Percentiles rank a stretch among this genome's conserved stretches.
Conservation (phyloP, 352 stramenopile genomes). For the Phytophthora tubulina region DNA sequence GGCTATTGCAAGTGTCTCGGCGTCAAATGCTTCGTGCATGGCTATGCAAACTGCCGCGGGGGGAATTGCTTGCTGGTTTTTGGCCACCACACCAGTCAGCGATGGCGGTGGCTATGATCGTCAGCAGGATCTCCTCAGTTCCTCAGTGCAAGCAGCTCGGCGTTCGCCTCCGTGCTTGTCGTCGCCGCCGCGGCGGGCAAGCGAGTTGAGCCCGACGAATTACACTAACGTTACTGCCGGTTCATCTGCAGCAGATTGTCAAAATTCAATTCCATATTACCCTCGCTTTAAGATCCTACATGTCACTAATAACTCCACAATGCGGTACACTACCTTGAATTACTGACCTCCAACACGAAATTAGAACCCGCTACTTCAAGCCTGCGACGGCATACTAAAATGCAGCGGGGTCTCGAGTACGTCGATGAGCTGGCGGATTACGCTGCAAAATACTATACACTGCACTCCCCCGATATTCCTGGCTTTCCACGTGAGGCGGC, state of each 20-base stretch:
- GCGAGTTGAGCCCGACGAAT: background rate
- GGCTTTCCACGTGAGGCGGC: background rate
- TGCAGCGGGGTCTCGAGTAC: background rate
- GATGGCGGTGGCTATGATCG: background rate
- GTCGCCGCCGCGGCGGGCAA: background rate
- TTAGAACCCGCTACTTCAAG: constrained; percentile 23
- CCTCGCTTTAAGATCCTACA: background rate
- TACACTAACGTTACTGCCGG: background rate
- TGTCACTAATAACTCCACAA: background rate
- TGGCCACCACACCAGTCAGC: background rate
- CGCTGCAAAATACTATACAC: background rate
- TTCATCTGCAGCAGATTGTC: background rate
- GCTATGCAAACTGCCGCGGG: constrained; percentile 5
- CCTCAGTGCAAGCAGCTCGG: background rate
- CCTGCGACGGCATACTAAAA: background rate
- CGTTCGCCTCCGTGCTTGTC: background rate
- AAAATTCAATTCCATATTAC: background rate
- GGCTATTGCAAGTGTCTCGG: background rate
- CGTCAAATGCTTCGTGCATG: constrained; percentile 22
- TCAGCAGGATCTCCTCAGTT: background rate
- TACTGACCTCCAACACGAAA: constrained; percentile 4
- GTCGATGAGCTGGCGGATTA: background rate
- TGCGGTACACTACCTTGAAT: background rate
- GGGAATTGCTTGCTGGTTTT: constrained; percentile 4
- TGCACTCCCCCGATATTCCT: background rate